These are phyloP conservation scores for Phialophora expanda DNA, from an alignment of 2,329 filamentous ascomycete species.

Conservation along the genomic window DNA sequence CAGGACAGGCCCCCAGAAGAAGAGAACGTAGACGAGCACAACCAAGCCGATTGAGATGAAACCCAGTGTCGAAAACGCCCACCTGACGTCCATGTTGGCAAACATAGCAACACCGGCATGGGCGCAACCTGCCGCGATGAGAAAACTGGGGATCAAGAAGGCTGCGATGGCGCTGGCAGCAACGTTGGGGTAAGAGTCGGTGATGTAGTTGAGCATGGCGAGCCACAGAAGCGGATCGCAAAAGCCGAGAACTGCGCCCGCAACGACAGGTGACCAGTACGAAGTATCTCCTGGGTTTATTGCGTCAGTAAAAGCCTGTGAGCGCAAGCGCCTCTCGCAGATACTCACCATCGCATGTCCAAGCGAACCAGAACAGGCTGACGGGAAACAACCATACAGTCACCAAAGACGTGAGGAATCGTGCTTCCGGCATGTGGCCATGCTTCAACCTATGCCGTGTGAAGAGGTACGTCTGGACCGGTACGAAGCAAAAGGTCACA, in stretches of 20 bases:
- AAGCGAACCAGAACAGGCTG: conserved; percentile 52
- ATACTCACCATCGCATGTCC: conserved; percentile 48
- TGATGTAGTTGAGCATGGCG: conserved; percentile 53
- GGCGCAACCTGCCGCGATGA: conserved; percentile 49
- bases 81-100: conserved; percentile 47
- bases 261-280: conserved; percentile 51
- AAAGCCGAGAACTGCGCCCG: conserved; percentile 50
- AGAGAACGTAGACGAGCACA: conserved; percentile 50
- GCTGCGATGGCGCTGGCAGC: conserved; percentile 51
- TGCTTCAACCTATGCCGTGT: conserved; percentile 47
- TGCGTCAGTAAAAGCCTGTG: background rate
- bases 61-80: conserved; percentile 51
- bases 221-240: conserved; percentile 53
- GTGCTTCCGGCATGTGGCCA: conserved; percentile 48
- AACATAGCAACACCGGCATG: conserved; percentile 51
- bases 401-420: conserved; percentile 51
- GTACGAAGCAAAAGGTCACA: conserved; percentile 51
- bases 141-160: conserved; percentile 52
- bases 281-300: conserved; percentile 35
- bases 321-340: background rate
- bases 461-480: conserved; percentile 52
- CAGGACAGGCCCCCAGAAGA: conserved; percentile 48
- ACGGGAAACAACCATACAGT: conserved; percentile 52
- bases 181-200: conserved; percentile 51
- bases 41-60: conserved; percentile 51